These are phyloP conservation scores for Metarhizium sp. DNA, from an alignment of 2,329 filamentous ascomycete genomes.

Conservation along the genomic window DNA sequence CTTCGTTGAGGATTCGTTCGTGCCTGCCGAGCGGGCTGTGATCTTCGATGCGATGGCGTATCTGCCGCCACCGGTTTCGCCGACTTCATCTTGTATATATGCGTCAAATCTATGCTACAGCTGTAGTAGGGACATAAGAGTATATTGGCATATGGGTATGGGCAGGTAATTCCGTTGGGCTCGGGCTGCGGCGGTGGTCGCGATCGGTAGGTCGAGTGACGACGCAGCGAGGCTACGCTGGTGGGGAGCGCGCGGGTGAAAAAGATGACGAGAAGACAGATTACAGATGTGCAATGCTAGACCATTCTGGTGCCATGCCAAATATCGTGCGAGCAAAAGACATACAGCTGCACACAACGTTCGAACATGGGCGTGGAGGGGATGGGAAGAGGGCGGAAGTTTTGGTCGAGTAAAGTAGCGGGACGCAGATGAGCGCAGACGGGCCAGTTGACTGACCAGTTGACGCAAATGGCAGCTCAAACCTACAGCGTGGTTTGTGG, in stretches of 20 bases:
- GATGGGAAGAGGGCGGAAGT: neutral
- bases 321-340: neutral
- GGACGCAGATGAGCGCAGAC: neutral
- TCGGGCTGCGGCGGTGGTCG: neutral
- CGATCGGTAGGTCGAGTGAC: neutral
- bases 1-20: constrained; percentile 54
- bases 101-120: neutral
- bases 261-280: neutral
- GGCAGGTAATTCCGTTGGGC: neutral
- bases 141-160: neutral
- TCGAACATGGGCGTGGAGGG: neutral
- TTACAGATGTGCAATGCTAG: neutral
- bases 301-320: constrained; percentile 6
- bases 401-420: neutral
- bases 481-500: neutral
- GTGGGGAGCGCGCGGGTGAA: neutral
- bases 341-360: neutral
- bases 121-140: neutral
- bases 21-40: constrained; percentile 56
- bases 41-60: constrained; percentile 43
- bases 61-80: constrained; percentile 37
- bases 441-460: neutral
- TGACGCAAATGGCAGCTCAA: neutral
- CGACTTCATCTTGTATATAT: constrained; percentile 39
- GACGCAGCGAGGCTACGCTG: neutral